Base-by-base conservation (phyloP, 2,329 filamentous ascomycete species). In the Metarhizium rileyi region DNA sequence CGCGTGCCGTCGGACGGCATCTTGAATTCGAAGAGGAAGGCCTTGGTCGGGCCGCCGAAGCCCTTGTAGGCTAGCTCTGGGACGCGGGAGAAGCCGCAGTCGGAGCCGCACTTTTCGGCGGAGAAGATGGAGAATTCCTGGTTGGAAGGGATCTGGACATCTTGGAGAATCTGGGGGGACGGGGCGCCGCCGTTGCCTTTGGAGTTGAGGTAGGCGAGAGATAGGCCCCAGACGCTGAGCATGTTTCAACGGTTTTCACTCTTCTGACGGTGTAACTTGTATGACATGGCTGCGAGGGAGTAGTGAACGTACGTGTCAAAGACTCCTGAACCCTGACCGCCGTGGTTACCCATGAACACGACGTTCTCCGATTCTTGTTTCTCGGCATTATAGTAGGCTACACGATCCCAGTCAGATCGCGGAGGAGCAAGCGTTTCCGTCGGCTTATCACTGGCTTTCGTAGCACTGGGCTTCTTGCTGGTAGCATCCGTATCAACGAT, bases 21-120 rank as follows among this genome's bases (percentile, higher is more conserved):
- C 49, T 72, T 71, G 65, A 90, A 86, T 58, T 87, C 77, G 57
- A 86, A 76, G 54, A 90, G 73, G 70, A 90, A 89, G 48, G 84
- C 73, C 70, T 88, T 89, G 59, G 81, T 77, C 27, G 76, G 72
- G 46, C 85, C 85, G 36, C 69, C 75, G 67, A 87, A 90, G 52
- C 86, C 87, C 67, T 87, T 71, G 63, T 75, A 75, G 12, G 72
- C 71, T 20, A 75, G 63, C 5, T 71, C 62, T 4, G 61, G 59
- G 33, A 64, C 67, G 38, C 72, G 72, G n/a, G 63, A 59, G 61
- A 66, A 70, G 35, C 74, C 73, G 56, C 73, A 76, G 52, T 60
- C 61, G 23, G 48, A 60, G 25, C 68, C 63, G 54, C 74, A 77
- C 47, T 68, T 61, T 52, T 68, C 56, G 49, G 69, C 67, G 40